Percentiles rank a stretch among this genome's conserved stretches.
These are phyloP conservation scores for Pseudovirgaria hyperparasitica DNA, from an alignment of 2,329 filamentous ascomycete genomes.

Conservation along the genomic window DNA sequence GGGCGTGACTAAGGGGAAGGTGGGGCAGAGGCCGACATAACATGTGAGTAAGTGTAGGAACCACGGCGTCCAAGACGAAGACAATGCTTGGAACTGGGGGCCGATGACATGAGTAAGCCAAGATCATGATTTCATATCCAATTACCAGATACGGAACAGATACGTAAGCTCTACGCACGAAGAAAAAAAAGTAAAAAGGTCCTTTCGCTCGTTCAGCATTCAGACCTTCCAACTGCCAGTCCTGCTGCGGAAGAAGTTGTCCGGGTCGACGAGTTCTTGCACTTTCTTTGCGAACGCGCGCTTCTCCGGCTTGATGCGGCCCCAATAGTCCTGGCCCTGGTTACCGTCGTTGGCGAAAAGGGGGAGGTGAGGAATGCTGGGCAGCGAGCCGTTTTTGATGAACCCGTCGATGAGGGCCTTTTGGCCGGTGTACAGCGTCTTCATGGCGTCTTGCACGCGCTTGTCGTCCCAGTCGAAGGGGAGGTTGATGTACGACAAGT, in stretches of 20 bases:
- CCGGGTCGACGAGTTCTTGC: constrained; percentile 25
- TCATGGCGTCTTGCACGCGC: constrained; percentile 26
- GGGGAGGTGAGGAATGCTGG: constrained; percentile 29
- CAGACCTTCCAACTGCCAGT: constrained; percentile 28
- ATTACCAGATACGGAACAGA: too few species aligned
- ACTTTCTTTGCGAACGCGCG: constrained; percentile 19
- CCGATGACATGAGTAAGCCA: too few species aligned
- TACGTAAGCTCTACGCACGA: too few species aligned
- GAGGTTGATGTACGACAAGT: constrained; percentile 24
- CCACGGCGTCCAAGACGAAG: too few species aligned
- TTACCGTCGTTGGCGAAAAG: constrained; percentile 36
- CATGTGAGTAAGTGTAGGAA: too few species aligned
- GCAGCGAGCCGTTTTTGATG: constrained; percentile 21
- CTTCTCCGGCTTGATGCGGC: constrained; percentile 18
- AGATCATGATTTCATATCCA: too few species aligned
- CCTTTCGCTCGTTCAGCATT: too few species aligned
- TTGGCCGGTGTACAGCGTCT: constrained; percentile 25
- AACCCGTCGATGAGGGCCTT: constrained; percentile 21
- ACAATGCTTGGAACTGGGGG: too few species aligned
- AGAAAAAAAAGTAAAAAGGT: too few species aligned
- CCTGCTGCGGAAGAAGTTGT: constrained; percentile 26
- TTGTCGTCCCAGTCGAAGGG: constrained; percentile 19
- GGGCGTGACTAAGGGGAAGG: too few species aligned
- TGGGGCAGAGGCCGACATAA: too few species aligned
- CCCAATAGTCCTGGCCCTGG: constrained; percentile 32